These are phyloP conservation scores for Erysimum pusillum DNA, from an alignment of 441 rosid species.

Conservation along the genomic window DNA sequence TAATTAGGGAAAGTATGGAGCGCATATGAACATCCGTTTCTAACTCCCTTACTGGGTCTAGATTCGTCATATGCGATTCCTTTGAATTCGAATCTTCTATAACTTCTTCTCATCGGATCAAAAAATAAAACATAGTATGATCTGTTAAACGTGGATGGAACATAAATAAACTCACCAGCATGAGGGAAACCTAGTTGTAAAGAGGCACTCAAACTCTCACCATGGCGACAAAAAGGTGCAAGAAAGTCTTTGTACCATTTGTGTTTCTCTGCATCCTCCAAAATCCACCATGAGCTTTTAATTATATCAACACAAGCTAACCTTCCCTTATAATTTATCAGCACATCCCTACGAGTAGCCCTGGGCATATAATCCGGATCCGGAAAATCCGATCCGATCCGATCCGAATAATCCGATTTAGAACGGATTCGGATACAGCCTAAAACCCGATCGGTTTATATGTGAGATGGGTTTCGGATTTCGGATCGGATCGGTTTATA, in stretches of 20 bases:
- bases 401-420: too few relatives aligned
- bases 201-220: neutral
- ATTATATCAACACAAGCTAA: neutral
- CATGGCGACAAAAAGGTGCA: neutral
- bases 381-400: too few relatives aligned
- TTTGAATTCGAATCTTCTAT: neutral
- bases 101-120: neutral
- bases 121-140: neutral
- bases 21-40: too few relatives aligned
- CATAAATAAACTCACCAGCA: slow-evolving; percentile 17
- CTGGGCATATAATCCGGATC: too few relatives aligned
- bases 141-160: neutral
- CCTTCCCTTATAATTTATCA: neutral
- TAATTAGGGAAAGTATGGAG: too few relatives aligned
- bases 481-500: too few relatives aligned
- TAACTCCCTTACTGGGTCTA: too few relatives aligned
- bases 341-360: too few relatives aligned
- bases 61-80: neutral
- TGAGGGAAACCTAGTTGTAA: neutral
- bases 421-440: too few relatives aligned
- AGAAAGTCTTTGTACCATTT: neutral
- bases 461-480: too few relatives aligned
- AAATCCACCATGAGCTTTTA: neutral
- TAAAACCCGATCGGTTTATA: too few relatives aligned
- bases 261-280: neutral